Conservation (phyloP, 345 rosid genomes). For the Linum usitatissimum region DNA sequence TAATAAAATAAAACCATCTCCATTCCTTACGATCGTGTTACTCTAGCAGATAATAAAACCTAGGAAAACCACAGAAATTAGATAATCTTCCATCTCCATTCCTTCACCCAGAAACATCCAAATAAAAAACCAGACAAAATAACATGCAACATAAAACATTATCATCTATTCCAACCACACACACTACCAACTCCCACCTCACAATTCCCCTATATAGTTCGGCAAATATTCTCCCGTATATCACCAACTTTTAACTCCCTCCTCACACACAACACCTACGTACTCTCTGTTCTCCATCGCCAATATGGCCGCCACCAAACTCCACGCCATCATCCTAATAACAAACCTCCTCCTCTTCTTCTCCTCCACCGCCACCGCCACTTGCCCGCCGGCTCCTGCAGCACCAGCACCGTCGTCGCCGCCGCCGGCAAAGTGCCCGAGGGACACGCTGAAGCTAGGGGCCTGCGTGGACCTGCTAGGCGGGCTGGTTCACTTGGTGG, state of each 20-base stretch:
- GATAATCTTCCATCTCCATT: not conserved
- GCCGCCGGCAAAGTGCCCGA: conserved; percentile 22
- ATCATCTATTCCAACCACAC: conserved; percentile 27
- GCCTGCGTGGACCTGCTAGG: conserved; percentile 44
- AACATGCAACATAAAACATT: not conserved
- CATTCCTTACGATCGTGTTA: too few relatives aligned
- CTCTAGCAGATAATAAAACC: too few relatives aligned
- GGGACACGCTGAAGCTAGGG: conserved; percentile 38
- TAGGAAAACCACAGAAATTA: too few relatives aligned
- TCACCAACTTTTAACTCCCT: not conserved
- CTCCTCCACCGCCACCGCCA: conserved; percentile 19
- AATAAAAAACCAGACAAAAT: conserved; percentile 15
- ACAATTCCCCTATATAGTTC: conserved; percentile 25
- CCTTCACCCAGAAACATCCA: conserved; percentile 18
- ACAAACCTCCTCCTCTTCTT: conserved; percentile 30
- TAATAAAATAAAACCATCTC: too few relatives aligned
- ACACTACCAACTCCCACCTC: conserved; percentile 29
- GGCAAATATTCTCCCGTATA: too few relatives aligned
- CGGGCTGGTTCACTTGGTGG: conserved; percentile 22
- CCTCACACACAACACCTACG: not conserved
- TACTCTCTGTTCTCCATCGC: not conserved
- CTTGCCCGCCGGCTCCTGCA: conserved; percentile 22
- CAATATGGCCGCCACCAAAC: conserved; percentile 38
- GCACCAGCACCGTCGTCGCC: conserved; percentile 10
- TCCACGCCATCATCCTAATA: conserved; percentile 16